A percentile compares a stretch with the other conserved stretches of the same genome.
phyloP scores from a whole-genome alignment of 2,329 filamentous ascomycete species.

The Penicillium sumatraense region DNA sequence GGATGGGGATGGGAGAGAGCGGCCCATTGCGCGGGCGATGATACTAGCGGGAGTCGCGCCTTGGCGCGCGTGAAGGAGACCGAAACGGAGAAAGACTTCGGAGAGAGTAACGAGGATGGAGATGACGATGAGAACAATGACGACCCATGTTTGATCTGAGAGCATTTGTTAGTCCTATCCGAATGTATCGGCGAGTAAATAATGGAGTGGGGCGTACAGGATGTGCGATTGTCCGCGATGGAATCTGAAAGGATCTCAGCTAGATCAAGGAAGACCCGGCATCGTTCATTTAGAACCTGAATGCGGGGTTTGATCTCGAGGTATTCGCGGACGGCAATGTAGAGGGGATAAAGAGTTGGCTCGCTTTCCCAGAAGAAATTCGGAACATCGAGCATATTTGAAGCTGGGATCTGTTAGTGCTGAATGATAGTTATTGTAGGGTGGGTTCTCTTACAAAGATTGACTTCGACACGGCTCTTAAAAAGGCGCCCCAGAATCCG shows the following conservation, averaged over 20 bases:
- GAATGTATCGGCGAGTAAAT: neutral
- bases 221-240: conserved; percentile 94
- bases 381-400: conserved; percentile 92
- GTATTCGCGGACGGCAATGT: conserved; percentile 93
- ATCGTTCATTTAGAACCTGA: conserved; percentile 95
- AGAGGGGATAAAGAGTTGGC: conserved; percentile 90
- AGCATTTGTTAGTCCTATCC: conserved; percentile 2
- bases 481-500: conserved; percentile 89
- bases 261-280: conserved; percentile 92
- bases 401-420: conserved; percentile 59
- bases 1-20: conserved; percentile 19
- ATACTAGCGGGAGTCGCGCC: conserved; percentile 18
- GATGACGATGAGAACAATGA: conserved; percentile 89
- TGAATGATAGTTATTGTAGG: neutral
- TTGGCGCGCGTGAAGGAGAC: conserved; percentile 60
- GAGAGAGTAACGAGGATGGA: conserved; percentile 89
- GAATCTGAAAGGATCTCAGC: conserved; percentile 93
- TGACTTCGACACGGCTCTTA: conserved; percentile 93
- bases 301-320: conserved; percentile 96
- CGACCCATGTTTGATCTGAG: conserved; percentile 90
- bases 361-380: conserved; percentile 89
- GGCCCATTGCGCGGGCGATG: conserved; percentile 25
- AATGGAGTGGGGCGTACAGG: conserved; percentile 50
- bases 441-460: conserved; percentile 75
- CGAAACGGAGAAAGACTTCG: conserved; percentile 86